Evolutionary conservation across 116 monocot genomes (phyloP), one percentile per base, ranked within the genome.

Genomic region (Thalassia testudinum): DNA sequence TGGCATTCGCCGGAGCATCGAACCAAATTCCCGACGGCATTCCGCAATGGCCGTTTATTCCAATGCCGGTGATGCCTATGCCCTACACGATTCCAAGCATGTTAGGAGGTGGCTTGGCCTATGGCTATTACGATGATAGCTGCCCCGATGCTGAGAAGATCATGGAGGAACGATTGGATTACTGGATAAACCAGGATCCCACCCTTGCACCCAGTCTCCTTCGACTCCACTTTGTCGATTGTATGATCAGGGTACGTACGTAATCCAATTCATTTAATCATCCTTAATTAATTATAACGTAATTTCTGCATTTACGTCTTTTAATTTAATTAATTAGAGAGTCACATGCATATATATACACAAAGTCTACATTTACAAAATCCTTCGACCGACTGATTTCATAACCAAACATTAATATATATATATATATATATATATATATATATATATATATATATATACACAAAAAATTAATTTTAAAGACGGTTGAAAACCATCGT

Each of bases 131-230:
- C 56, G 16, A 1, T 24, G 21, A 22, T 0, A 65, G 47, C 47
- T 56, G 56, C 26, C 65, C 65, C 13, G 29, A 38, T 0, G 30
- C 22, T 8, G 30, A 56, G 48, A 0, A 55, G 0, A 56, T 65
- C 37, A 56, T 65, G 24, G 3, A 37, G 1, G 27, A n/a, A 34
- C 27, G 20, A 21, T 27, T 65, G 22, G 30, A 49, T 5, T 21
- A 55, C 15, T 64, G 64, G 64, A 10, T 56, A 7, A 21, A 43
- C 16, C 30, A 64, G 48, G 64, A 64, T 12, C 24, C 47, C 16
- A 37, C 65, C 14, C 55, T 57, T 18, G 65, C 37, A n/a, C 43
- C 49, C 0, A 48, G 48, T 47, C 65, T 65, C 19, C 53, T 56
- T 30, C 28, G 34, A 11, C 47, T 65, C 12, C 65, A 65, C 24